Base-by-base conservation (phyloP, 1,284 basidiomycete species). In the Rugosomyces carneus region DNA sequence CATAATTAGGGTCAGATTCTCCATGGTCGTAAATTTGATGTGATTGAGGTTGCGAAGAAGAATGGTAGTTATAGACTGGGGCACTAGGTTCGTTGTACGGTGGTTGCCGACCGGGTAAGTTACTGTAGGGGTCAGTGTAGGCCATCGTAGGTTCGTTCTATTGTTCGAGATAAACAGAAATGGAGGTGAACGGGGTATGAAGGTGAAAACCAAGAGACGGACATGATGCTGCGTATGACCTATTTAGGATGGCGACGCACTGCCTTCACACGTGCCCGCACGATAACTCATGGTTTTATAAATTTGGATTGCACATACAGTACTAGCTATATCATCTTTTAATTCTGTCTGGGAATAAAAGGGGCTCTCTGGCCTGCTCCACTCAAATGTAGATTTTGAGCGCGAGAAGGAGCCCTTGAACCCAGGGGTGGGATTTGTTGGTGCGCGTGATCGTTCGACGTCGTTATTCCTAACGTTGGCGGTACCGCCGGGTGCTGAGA, bases 11-110 rank as follows among this genome's bases (percentile, higher is more conserved):
- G 1, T 46, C 57, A 11, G 45, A 18, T 23, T 61, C 68, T 40
- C 61, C 66, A 40, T 75, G 71, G 42, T 75, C 73, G 48, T 76
- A 80, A 0, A 73, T 65, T 23, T 70, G 68, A 51, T 81, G 73
- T 7, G 73, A 71, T 51, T 70, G 63, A 23, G 66, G 60, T 58
- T 23, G 21, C 7, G 21, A 23, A 7, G 82, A 81, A 13, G 77
- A 66, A 59, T 78, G 72, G 57, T 70, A 77, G 40, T 66, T 49
- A 21, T 45, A 66, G 9, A 67, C 66, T n/a, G 57, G 21, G 4
- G 21, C 21, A 23, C 21, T 45, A 5, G 55, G 53, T 34, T 58
- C 55, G 47, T 49, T 51, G 35, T 61, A 62, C 40, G 57, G 53
- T 24, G 56, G 53, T 40, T 58, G 59, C 27, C 57, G 58, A 8